Evolutionary conservation across 345 rosid species (phyloP), one percentile per base, ranked within the genome.

Genomic region (Firmiana major): DNA sequence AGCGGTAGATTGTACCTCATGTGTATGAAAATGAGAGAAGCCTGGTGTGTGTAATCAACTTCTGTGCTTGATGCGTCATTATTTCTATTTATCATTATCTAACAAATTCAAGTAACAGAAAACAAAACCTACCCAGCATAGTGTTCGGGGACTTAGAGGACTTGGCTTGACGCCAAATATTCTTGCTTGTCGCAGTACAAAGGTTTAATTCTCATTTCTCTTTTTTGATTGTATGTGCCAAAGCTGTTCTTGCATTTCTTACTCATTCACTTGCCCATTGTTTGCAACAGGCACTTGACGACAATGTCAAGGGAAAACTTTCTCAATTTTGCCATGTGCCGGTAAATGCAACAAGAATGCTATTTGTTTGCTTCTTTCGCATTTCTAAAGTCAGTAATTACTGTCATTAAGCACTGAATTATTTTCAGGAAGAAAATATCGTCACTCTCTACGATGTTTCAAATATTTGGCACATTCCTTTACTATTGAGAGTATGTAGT

Each of bases 121-220:
- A 81, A 96, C 99, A 13, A 96, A 96, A 85, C 99, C 99, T 70
- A 96, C 99, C 79, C 99, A 96, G 88, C 99, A 93, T 70, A 93
- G 99, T 81, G 97, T 93, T 73, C 85, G 93, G 73, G 92, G 91
- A 43, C 93, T 96, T 65, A 86, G 97, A 87, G 97, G 97, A 77
- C 91, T 91, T 76, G 99, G 99, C 60, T 79, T 96, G 88, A 87
- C 87, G 2, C 99, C 99, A 45, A 88, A 93, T 83, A 88, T 96
- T 78, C 84, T 96, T 79, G 99, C 98, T 78, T 96, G 99, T 81
- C 99, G 99, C 72, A 93, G 97, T 83, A 87, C 98, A 0, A 88
- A 81, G 99, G 98, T 93, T 77, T 9, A 10, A 19, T 71, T 34
- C 76, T 24, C 72, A 77, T 68, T 28, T 49, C 60, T 71, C 60